A percentile compares a stretch with the other conserved stretches of the same genome.
Evolutionary conservation across 352 stramenopile genomes (phyloP).

Genomic region (Thraustochytrium sp.): DNA sequence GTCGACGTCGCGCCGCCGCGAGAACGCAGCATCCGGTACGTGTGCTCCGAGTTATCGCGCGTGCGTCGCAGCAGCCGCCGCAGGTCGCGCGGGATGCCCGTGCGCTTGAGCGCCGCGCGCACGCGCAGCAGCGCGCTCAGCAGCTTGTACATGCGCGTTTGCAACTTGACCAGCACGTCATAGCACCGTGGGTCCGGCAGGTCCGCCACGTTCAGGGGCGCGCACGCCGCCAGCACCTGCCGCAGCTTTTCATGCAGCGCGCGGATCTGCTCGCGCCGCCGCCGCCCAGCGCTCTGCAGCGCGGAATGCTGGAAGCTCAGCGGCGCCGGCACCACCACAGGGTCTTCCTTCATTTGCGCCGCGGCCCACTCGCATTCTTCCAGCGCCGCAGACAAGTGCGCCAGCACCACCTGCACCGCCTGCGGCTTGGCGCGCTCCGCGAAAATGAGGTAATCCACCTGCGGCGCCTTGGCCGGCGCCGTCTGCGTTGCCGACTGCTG

Average conservation of each 20-base stretch:
- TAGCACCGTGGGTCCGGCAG: background rate
- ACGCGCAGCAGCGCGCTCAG: conserved; percentile 54
- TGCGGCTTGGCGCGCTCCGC: background rate
- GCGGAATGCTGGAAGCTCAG: background rate
- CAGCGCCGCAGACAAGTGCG: background rate
- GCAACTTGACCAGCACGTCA: background rate
- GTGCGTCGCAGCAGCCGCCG: conserved; percentile 58
- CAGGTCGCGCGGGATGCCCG: conserved; percentile 54
- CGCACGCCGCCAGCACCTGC: background rate
- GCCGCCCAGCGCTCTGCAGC: background rate
- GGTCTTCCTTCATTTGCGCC: conserved; percentile 10
- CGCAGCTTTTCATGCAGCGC: background rate
- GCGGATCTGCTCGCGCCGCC: background rate
- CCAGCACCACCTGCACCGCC: background rate
- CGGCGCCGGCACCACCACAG: background rate
- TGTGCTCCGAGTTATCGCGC: conserved; percentile 29
- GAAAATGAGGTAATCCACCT: background rate
- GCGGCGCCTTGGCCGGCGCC: background rate
- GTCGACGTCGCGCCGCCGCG: background rate
- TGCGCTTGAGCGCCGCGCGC: conserved; percentile 56
- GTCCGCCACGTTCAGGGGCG: background rate
- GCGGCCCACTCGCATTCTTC: conserved; percentile 30
- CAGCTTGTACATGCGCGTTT: conserved; percentile 58
- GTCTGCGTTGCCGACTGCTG: background rate
- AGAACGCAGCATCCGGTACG: background rate